Evolutionary conservation across 176 grass and related monocot species (phyloP).

Genomic region (Cocos nucifera): DNA sequence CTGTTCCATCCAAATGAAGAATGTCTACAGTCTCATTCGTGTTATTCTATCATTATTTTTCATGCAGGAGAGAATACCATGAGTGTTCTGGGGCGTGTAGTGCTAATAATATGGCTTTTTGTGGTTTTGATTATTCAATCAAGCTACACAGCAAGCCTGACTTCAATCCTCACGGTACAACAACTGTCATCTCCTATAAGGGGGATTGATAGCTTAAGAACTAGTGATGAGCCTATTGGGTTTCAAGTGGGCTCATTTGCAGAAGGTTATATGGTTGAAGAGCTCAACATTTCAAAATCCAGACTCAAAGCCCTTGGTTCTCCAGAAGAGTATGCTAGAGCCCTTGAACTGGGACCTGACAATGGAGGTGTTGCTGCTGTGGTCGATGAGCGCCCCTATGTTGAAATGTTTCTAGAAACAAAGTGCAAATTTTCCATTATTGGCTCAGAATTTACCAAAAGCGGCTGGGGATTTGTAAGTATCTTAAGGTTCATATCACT

Average conservation of each 20-base stretch:
- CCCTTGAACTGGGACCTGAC: constrained; percentile 55
- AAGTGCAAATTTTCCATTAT: constrained; percentile 67
- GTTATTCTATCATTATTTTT: constrained; percentile 1
- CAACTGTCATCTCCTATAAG: constrained; percentile 69
- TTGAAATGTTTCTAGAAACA: constrained; percentile 57
- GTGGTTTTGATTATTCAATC: constrained; percentile 96
- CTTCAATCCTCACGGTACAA: constrained; percentile 94
- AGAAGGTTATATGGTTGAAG: constrained; percentile 80
- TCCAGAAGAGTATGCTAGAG: constrained; percentile 50
- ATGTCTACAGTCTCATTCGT: not conserved
- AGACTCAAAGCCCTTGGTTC: constrained; percentile 65
- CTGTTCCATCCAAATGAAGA: not conserved
- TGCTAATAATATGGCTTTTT: constrained; percentile 93
- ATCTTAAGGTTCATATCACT: not conserved
- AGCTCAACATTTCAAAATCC: constrained; percentile 56
- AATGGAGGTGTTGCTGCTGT: constrained; percentile 79
- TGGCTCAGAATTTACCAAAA: constrained; percentile 85
- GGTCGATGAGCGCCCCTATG: constrained; percentile 74
- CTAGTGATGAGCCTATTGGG: constrained; percentile 58
- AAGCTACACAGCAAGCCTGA: constrained; percentile 94
- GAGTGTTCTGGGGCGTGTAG: constrained; percentile 65
- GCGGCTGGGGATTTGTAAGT: constrained; percentile 99
- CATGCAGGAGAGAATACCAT: constrained; percentile 72
- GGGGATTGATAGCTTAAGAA: constrained; percentile 64
- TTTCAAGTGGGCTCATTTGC: constrained; percentile 87